phyloP scores from a whole-genome alignment of 192 early-diverging fungal genomes.

The Diversispora epigaea region DNA sequence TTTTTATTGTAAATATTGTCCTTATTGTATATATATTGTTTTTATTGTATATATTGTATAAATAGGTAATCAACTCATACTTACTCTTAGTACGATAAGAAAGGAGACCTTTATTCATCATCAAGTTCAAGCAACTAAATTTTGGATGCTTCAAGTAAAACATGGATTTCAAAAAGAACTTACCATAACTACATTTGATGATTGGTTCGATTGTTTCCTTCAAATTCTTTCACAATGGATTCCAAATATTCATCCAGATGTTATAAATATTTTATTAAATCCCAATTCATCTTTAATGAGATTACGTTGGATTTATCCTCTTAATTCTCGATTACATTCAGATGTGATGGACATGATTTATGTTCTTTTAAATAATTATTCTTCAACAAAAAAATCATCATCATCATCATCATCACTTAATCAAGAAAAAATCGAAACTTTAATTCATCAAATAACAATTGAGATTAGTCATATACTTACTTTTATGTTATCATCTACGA shows the following conservation, averaged over 20 bases:
- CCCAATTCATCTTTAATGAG: slow-evolving; percentile 22
- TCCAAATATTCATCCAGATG: slow-evolving; percentile 23
- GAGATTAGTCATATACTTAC: neutral
- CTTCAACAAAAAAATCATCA: too few relatives aligned
- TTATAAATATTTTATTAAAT: slow-evolving; percentile 13
- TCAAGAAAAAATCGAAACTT: neutral
- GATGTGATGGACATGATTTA: slow-evolving; percentile 25
- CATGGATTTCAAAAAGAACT: slow-evolving; percentile 8
- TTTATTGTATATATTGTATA: too few relatives aligned
- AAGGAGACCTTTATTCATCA: slow-evolving; percentile 30
- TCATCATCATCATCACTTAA: neutral
- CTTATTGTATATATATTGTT: neutral
- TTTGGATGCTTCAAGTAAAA: slow-evolving; percentile 37
- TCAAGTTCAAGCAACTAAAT: slow-evolving; percentile 34
- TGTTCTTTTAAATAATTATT: slow-evolving; percentile 11
- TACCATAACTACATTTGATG: slow-evolving; percentile 19
- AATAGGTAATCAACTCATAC: slow-evolving; percentile 40
- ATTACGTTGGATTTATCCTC: slow-evolving; percentile 7
- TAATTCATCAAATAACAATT: neutral
- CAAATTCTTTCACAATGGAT: slow-evolving; percentile 20
- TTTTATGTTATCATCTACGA: neutral
- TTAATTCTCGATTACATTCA: slow-evolving; percentile 1
- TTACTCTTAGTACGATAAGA: slow-evolving; percentile 35
- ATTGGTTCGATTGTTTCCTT: slow-evolving; percentile 25
- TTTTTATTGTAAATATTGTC: too few relatives aligned